Evolutionary conservation across 306 rosid species (phyloP).

Genomic region (Lathyrus aphaca): DNA sequence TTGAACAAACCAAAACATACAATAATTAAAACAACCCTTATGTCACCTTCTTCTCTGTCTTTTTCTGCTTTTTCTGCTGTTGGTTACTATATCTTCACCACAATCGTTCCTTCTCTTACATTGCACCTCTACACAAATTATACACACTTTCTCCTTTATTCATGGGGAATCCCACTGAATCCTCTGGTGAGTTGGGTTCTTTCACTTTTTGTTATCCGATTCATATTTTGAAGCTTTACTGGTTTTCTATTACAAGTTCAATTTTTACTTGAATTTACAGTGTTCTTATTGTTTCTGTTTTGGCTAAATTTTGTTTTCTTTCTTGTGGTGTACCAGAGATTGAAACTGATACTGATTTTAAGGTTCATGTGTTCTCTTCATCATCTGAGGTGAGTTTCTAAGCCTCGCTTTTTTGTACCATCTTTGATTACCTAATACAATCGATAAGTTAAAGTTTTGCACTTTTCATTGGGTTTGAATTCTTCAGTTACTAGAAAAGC

Average conservation of each 20-base stretch:
- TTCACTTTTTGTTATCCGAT: constrained; percentile 8
- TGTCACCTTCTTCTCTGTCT: background rate
- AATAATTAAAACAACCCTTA: background rate
- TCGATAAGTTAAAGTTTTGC: constrained; percentile 24
- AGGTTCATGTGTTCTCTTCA: constrained; percentile 73
- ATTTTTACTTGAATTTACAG: constrained; percentile 1
- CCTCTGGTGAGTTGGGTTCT: background rate
- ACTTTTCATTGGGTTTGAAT: constrained; percentile 30
- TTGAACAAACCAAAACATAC: background rate
- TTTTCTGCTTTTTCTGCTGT: background rate
- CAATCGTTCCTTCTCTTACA: background rate
- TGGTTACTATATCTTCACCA: background rate
- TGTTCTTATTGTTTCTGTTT: constrained; percentile 19
- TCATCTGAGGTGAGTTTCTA: constrained; percentile 72
- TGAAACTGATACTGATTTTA: constrained; percentile 58
- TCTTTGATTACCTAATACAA: constrained; percentile 1
- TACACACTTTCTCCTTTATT: background rate
- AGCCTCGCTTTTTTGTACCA: constrained; percentile 15
- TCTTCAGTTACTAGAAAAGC: constrained; percentile 78
- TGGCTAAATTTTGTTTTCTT: background rate
- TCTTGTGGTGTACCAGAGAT: constrained; percentile 46
- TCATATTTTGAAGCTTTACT: constrained; percentile 20
- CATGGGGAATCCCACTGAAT: constrained; percentile 40
- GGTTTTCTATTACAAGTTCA: too few relatives aligned
- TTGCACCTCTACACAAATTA: background rate